Evolutionary conservation across 1,284 basidiomycete species (phyloP), one percentile per base, ranked within the genome.

Genomic region (Baeospora myosura): DNA sequence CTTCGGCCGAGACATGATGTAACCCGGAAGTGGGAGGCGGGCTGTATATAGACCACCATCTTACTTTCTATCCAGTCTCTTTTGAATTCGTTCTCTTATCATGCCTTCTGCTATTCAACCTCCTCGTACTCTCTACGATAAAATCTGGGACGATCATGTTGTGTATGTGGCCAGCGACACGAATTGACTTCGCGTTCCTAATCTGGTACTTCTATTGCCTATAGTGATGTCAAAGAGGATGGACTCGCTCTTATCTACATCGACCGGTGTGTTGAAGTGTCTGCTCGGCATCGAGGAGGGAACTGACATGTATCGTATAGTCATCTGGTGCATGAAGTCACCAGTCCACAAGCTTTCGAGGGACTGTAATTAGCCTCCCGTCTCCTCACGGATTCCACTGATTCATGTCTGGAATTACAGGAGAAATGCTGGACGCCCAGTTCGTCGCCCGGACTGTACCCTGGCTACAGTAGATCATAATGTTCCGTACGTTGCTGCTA

Each of bases 401-500:
- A 44, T 43, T 47, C 39, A 45, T 17, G 48, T 42, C 49, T 51
- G 30, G 55, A 18, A 43, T 25, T 40, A 20, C 34, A 89, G 87
- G 50, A 78, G 90, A 49, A 85, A 76, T 53, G 89, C 94, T 40
- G 77, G 76, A 29, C 78, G 93, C 44, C 72, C 75, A 29, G 93
- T 96, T 42, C 81, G 94, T 42, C 72, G 93, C 44, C 85, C 91
- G 31, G 93, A 97, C 63, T 96, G 92, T 62, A 96, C 94, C 41
- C 74, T 97, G 35, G 93, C 89, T 11, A 97, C 93, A 2, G 86
- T 95, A 20, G 93, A 96, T 65, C 93, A 97, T 67, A 97, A 97
- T 56, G 81, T 96, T 49, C 93, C 93, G 90, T 93, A 21, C 11
- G 12, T 28, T 44, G 26, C 11, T n/a, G 16, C 22, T 17, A 23